Evolutionary conservation across 2,329 filamentous ascomycete species (phyloP).

Genomic region (Colletotrichum destructivum): DNA sequence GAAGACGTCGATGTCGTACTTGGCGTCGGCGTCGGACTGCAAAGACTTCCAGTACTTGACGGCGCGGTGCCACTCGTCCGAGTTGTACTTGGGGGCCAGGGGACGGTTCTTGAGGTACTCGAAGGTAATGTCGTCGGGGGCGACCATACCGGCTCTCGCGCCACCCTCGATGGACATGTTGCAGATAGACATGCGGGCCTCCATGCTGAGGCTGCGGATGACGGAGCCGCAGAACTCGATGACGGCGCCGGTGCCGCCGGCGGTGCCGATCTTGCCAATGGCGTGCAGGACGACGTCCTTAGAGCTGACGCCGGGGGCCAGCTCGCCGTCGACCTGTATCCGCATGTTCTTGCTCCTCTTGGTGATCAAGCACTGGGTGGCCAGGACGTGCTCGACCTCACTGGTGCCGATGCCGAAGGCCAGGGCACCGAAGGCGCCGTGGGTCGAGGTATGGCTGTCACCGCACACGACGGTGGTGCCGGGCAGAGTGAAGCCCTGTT

Average conservation of each 20-base stretch:
- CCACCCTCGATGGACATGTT: conserved; percentile 99
- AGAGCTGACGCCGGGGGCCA: conserved; percentile 91
- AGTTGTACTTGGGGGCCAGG: conserved; percentile 87
- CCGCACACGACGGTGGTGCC: conserved; percentile 98
- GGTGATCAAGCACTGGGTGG: conserved; percentile 95
- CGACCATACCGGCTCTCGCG: conserved; percentile 96
- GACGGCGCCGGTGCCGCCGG: conserved; percentile 92
- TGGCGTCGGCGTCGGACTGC: conserved; percentile 88
- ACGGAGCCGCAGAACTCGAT: conserved; percentile 98
- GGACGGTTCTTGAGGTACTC: conserved; percentile 95
- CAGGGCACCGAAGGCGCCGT: conserved; percentile 94
- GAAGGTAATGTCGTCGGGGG: conserved; percentile 93
- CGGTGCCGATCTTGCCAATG: conserved; percentile 94
- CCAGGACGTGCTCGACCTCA: conserved; percentile 98
- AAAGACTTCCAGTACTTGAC: conserved; percentile 89
- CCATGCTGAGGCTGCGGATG: conserved; percentile 91
- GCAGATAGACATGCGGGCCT: conserved; percentile 98
- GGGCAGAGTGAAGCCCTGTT: conserved; percentile 98
- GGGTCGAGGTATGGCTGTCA: conserved; percentile 97
- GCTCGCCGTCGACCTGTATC: conserved; percentile 92
- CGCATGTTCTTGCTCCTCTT: conserved; percentile 99
- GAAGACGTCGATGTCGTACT: conserved; percentile 90
- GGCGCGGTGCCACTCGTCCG: conserved; percentile 91
- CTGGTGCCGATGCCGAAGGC: conserved; percentile 98
- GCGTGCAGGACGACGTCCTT: conserved; percentile 96